A percentile compares a stretch with the other conserved stretches of the same genome.
Evolutionary conservation across 2,329 filamentous ascomycete genomes (phyloP).

Genomic region (Didymella keratinophila): DNA sequence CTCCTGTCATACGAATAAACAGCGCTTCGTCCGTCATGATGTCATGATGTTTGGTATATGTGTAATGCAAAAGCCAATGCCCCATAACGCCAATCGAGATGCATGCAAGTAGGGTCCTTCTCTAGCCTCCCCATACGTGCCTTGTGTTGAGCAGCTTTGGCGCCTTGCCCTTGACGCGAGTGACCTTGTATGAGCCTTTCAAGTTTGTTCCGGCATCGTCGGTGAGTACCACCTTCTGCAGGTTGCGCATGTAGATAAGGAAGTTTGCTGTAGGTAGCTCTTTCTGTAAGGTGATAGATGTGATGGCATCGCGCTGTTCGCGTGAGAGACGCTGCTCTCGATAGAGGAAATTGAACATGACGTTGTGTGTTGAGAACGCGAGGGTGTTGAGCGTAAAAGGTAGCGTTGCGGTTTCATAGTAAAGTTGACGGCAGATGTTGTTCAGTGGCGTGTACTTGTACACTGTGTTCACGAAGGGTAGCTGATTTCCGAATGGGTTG

Average conservation of each 20-base stretch:
- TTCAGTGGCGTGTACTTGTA: constrained; percentile 33
- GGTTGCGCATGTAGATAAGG: constrained; percentile 29
- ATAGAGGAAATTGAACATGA: constrained; percentile 42
- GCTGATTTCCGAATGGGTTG: constrained; percentile 20
- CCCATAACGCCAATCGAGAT: constrained; percentile 8
- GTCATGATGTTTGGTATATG: constrained; percentile 16
- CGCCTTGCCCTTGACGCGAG: constrained; percentile 25
- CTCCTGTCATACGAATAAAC: background rate
- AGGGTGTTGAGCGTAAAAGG: constrained; percentile 38
- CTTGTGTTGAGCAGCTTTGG: constrained; percentile 25
- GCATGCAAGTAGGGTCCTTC: background rate
- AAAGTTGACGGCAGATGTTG: constrained; percentile 40
- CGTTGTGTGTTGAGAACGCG: constrained; percentile 31
- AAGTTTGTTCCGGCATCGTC: constrained; percentile 1
- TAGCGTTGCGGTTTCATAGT: constrained; percentile 38
- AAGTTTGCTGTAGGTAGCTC: constrained; percentile 27
- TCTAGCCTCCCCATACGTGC: constrained; percentile 20
- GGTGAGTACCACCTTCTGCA: constrained; percentile 32
- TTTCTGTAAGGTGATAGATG: constrained; percentile 26
- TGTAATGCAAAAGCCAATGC: background rate
- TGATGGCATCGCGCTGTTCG: constrained; percentile 34
- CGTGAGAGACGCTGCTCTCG: constrained; percentile 32
- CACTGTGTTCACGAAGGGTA: constrained; percentile 10
- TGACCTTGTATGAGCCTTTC: constrained; percentile 30
- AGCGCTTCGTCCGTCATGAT: background rate